Conservation (phyloP, 805 yeast species). For the Candida incommunis region DNA sequence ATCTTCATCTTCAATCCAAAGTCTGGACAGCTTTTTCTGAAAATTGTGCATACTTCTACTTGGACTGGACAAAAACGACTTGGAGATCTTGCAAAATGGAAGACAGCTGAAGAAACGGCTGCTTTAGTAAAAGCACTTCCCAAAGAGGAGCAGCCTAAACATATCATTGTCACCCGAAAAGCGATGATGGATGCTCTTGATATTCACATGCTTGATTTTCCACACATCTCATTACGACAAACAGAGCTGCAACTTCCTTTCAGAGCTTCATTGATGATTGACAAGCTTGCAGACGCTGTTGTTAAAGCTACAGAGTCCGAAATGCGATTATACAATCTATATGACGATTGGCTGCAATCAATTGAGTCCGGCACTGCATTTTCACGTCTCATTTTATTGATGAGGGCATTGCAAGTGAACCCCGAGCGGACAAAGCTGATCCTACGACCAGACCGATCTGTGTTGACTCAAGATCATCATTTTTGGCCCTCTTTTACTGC, state of each 20-base stretch:
- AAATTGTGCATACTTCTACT: slow-evolving; percentile 82
- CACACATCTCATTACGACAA: slow-evolving; percentile 77
- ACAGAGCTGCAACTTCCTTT: slow-evolving; percentile 86
- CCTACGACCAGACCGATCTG: slow-evolving; percentile 58
- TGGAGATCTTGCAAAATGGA: slow-evolving; percentile 93
- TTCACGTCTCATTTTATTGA: slow-evolving; percentile 67
- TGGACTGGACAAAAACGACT: slow-evolving; percentile 96
- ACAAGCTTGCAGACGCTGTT: slow-evolving; percentile 64
- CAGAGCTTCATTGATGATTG: slow-evolving; percentile 69
- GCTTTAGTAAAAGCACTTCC: slow-evolving; percentile 82
- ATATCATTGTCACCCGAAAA: slow-evolving; percentile 76
- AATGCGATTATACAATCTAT: slow-evolving; percentile 79
- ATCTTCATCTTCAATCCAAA: slow-evolving; percentile 80
- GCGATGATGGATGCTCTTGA: slow-evolving; percentile 91
- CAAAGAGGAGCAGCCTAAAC: slow-evolving; percentile 87
- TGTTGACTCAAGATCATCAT: slow-evolving; percentile 62
- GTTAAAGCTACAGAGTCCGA: slow-evolving; percentile 83
- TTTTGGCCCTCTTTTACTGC: slow-evolving; percentile 85
- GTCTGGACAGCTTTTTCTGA: slow-evolving; percentile 79
- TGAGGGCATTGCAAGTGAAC: slow-evolving; percentile 69
- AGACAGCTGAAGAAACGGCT: slow-evolving; percentile 94
- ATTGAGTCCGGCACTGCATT: slow-evolving; percentile 89
- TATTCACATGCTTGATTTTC: slow-evolving; percentile 94
- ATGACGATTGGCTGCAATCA: slow-evolving; percentile 84
- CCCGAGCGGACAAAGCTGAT: slow-evolving; percentile 64